Evolutionary conservation across 192 early-diverging fungal species (phyloP), one percentile per base, ranked within the genome.

Genomic region (Spizellomyces punctatus): DNA sequence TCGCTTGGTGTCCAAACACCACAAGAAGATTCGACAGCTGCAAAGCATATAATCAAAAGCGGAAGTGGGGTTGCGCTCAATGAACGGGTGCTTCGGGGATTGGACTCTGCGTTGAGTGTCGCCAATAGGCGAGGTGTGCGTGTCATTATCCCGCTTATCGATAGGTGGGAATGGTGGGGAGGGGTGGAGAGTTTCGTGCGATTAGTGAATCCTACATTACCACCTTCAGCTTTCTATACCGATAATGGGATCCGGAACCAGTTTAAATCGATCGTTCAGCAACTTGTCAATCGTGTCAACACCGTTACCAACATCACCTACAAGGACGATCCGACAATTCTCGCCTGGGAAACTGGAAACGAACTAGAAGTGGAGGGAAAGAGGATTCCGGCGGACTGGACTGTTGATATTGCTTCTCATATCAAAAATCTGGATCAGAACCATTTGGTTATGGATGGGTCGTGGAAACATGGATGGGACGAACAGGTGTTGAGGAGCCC

Each of bases 101-200:
- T 84, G 48, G 82, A 84, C 62, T 42, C n/a, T 6, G 79, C 79
- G 4, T 42, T 84, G 17, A 70, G 64, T 10, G 21, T 64, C 16
- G 82, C 82, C 19, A 22, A 47, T 19, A 47, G 64, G n/a, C 27
- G 66, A 12, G 65, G 67, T 14, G 66, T 84, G 17, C n/a, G 66
- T 42, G 16, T 84, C 5, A 77, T 84, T 16, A 63, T 84, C 14
- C 83, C 83, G 16, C 69, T 84, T 41, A 72, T 83, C 22, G 79
- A 83, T 49, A 19, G 73, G 17, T 81, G 76, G 78, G 65, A 78
- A 47, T 83, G 78, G 78, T 83, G 75, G 76, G 79, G 79, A 44
- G 78, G 79, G 1, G 22, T 64, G 8, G 64, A 58, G 54, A 44
- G 61, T 10, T 83, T 78, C 58, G 44, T 63, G 2, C 41, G 57